Conservation (phyloP, 768 basidiomycete genomes). For the Hericium erinaceus region DNA sequence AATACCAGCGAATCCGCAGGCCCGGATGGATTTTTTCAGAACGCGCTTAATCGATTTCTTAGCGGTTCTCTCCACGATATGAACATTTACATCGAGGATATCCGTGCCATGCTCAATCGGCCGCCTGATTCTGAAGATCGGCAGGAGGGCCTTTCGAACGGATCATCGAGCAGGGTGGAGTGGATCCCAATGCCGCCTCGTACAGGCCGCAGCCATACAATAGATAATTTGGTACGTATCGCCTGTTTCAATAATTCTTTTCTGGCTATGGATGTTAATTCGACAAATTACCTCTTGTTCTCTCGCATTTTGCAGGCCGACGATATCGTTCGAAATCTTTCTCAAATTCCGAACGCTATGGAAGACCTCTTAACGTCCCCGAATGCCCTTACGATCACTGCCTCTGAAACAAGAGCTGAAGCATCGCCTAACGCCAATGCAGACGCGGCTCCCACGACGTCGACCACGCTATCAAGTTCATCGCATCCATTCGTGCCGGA, state of each 20-base stretch:
- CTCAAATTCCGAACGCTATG: background rate
- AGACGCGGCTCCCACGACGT: too few species aligned
- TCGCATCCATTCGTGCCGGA: background rate
- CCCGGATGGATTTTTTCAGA: background rate
- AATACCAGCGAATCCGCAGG: background rate
- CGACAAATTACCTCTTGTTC: background rate
- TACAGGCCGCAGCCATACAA: background rate
- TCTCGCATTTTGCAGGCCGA: background rate
- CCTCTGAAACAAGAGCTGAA: too few species aligned
- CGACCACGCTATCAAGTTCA: too few species aligned
- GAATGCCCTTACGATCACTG: too few species aligned
- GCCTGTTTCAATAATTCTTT: background rate
- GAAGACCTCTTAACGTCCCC: background rate
- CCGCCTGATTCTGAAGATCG: background rate
- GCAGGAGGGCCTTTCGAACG: too few species aligned
- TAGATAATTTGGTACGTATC: constrained; percentile 5
- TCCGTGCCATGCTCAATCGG: background rate
- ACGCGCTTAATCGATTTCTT: background rate
- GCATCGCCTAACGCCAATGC: too few species aligned
- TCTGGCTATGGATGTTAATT: constrained; percentile 10
- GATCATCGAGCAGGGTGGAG: background rate
- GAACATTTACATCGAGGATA: background rate
- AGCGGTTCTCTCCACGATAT: background rate
- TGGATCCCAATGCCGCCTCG: background rate
- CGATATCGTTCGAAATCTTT: background rate